A percentile compares a stretch with the other conserved stretches of the same genome.
phyloP scores from a whole-genome alignment of 306 rosid genomes.

The Dryas octopetala region DNA sequence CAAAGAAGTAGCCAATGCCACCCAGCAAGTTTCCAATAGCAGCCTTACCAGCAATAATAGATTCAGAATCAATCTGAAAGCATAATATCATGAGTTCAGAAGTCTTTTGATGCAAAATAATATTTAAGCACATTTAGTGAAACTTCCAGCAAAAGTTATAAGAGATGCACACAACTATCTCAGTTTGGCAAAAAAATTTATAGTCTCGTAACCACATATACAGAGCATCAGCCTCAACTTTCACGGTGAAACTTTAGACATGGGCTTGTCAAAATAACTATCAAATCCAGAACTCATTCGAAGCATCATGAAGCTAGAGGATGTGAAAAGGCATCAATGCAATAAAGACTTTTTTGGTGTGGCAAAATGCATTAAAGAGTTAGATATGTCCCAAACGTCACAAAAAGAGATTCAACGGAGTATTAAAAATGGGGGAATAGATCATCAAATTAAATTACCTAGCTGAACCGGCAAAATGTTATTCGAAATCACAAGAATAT shows the following conservation, averaged over 20 bases:
- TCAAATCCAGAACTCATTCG: not conserved
- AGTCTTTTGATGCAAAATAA: conserved; percentile 24
- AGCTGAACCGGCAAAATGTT: not conserved
- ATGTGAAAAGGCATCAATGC: not conserved
- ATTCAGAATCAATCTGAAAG: conserved; percentile 82
- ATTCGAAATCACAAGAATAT: not conserved
- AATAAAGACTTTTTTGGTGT: not conserved
- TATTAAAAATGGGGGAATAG: not conserved
- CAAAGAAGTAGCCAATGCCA: conserved; percentile 95
- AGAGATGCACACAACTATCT: not conserved
- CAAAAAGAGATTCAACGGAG: not conserved
- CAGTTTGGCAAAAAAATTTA: not conserved
- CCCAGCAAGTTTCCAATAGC: conserved; percentile 87
- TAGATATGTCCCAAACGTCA: not conserved
- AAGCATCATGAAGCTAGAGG: not conserved
- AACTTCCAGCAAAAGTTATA: conserved; percentile 2
- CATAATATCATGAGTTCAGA: conserved; percentile 28
- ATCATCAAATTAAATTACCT: not conserved
- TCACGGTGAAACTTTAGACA: not conserved
- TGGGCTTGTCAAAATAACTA: not conserved
- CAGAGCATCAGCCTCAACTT: not conserved
- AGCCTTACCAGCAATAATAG: conserved; percentile 74
- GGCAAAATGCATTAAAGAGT: not conserved
- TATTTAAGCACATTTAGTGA: conserved; percentile 11
- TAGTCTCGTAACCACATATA: not conserved